Percentiles rank a stretch among this genome's conserved stretches.
These are phyloP conservation scores for Aspergillus ruber DNA, from an alignment of 2,329 filamentous ascomycete genomes.

Conservation along the genomic window DNA sequence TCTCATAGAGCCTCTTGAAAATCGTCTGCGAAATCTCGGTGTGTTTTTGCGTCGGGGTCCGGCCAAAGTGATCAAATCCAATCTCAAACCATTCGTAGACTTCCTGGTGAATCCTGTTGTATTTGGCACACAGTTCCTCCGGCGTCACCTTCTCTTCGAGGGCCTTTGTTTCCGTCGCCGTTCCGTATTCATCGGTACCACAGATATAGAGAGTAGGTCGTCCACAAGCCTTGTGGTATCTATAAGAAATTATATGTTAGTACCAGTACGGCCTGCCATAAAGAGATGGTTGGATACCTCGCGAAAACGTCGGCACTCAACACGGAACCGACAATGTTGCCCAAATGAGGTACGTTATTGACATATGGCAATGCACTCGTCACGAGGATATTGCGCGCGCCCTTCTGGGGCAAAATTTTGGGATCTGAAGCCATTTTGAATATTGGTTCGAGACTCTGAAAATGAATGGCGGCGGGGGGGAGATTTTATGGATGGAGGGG, in stretches of 20 bases:
- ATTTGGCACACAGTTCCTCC: slow-evolving; percentile 82
- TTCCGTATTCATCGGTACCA: slow-evolving; percentile 91
- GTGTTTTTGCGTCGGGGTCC: slow-evolving; percentile 82
- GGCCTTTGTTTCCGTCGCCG: slow-evolving; percentile 91
- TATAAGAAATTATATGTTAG: slow-evolving; percentile 22
- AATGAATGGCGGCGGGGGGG: background rate
- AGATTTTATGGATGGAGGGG: background rate
- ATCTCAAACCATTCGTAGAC: slow-evolving; percentile 97
- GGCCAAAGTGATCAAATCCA: slow-evolving; percentile 88
- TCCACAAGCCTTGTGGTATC: slow-evolving; percentile 73
- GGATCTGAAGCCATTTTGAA: slow-evolving; percentile 21
- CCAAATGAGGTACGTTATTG: slow-evolving; percentile 73
- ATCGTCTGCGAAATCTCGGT: slow-evolving; percentile 90
- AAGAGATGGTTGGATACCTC: slow-evolving; percentile 18
- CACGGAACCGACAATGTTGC: slow-evolving; percentile 81
- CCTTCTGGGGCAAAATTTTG: slow-evolving; percentile 57
- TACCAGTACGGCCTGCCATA: background rate
- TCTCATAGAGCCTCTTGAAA: slow-evolving; percentile 79
- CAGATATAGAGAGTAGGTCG: slow-evolving; percentile 79
- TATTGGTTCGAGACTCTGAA: background rate
- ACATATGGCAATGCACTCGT: slow-evolving; percentile 89
- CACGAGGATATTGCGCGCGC: slow-evolving; percentile 81
- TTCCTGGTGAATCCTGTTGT: slow-evolving; percentile 80
- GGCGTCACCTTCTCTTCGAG: slow-evolving; percentile 80
- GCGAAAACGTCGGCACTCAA: slow-evolving; percentile 83